A percentile compares a stretch with the other conserved stretches of the same genome.
Evolutionary conservation across 1,139 yeast species (phyloP).

Genomic region (Tardiomyces blankii): DNA sequence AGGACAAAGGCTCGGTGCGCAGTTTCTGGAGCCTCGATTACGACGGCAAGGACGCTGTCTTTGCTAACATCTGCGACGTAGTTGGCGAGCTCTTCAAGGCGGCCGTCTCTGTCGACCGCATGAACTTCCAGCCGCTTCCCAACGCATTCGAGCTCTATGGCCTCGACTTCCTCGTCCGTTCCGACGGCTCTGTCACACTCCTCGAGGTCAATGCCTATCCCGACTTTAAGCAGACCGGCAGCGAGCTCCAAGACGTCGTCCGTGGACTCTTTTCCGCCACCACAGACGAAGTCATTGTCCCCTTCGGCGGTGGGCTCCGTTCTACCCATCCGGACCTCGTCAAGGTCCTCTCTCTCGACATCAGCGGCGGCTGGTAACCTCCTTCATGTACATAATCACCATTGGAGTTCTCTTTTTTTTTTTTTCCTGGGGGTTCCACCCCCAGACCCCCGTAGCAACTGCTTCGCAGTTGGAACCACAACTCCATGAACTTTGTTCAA

Average conservation of each 20-base stretch:
- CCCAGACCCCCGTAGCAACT: no score
- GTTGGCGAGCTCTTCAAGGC: slow-evolving; percentile 72
- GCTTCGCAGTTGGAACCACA: no score
- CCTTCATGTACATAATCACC: no score
- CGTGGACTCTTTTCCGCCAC: slow-evolving; percentile 22
- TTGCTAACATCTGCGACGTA: slow-evolving; percentile 45
- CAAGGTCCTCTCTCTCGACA: not conserved
- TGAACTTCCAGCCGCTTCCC: slow-evolving; percentile 78
- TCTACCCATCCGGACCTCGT: not conserved
- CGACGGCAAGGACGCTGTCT: slow-evolving; percentile 33
- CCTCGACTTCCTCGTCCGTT: slow-evolving; percentile 69
- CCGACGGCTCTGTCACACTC: slow-evolving; percentile 41
- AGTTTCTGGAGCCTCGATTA: slow-evolving; percentile 50
- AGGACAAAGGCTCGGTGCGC: slow-evolving; percentile 42
- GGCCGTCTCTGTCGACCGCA: slow-evolving; percentile 56
- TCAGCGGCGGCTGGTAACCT: not conserved
- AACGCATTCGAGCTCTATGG: slow-evolving; percentile 87
- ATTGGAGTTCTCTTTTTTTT: not conserved
- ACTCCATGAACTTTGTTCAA: no score
- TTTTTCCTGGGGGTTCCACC: no score
- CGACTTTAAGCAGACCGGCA: slow-evolving; percentile 93
- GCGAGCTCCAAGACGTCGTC: slow-evolving; percentile 53
- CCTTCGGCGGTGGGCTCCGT: slow-evolving; percentile 12
- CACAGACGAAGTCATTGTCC: slow-evolving; percentile 15
- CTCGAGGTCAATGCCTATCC: slow-evolving; percentile 91